Conservation (phyloP, 371 early-diverging fungal species). For the Apophysomyces variabilis region DNA sequence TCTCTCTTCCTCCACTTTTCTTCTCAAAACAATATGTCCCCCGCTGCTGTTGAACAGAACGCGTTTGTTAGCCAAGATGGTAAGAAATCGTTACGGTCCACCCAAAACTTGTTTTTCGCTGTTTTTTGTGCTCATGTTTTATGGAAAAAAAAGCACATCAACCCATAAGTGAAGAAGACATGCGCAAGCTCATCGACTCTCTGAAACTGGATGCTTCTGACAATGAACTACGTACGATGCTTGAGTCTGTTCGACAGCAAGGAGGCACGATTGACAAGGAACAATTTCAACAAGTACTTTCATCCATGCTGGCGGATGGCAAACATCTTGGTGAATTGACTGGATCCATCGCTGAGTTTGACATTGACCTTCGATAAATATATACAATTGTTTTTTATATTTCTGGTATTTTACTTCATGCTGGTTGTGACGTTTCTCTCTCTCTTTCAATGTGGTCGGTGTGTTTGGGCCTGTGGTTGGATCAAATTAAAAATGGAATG, state of each 20-base stretch:
- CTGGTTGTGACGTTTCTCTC: not conserved
- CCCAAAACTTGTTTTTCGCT: no score
- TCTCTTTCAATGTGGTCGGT: not conserved
- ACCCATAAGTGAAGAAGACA: slow-evolving; percentile 19
- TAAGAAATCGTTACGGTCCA: not conserved
- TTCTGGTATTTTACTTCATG: not conserved
- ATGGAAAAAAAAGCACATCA: not conserved
- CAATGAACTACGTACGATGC: slow-evolving; percentile 15
- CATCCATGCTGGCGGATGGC: slow-evolving; percentile 20
- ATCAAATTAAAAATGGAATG: no score
- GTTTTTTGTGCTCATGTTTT: no score
- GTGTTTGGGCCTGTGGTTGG: no score
- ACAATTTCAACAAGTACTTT: slow-evolving; percentile 10
- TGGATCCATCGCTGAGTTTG: slow-evolving; percentile 25
- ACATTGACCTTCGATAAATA: slow-evolving; percentile 19
- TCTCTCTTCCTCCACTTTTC: slow-evolving; percentile 3
- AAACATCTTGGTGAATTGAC: slow-evolving; percentile 22
- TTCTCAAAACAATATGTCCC: slow-evolving; percentile 2
- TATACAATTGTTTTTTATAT: not conserved
- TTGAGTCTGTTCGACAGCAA: slow-evolving; percentile 15
- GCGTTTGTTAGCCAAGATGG: not conserved
- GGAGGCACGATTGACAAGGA: slow-evolving; percentile 20
- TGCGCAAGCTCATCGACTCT: slow-evolving; percentile 20
- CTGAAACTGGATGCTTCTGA: slow-evolving; percentile 13
- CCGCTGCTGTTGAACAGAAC: slow-evolving; percentile 6